Base-by-base conservation (phyloP, 1,139 yeast genomes). In the Spathaspora sp. region DNA sequence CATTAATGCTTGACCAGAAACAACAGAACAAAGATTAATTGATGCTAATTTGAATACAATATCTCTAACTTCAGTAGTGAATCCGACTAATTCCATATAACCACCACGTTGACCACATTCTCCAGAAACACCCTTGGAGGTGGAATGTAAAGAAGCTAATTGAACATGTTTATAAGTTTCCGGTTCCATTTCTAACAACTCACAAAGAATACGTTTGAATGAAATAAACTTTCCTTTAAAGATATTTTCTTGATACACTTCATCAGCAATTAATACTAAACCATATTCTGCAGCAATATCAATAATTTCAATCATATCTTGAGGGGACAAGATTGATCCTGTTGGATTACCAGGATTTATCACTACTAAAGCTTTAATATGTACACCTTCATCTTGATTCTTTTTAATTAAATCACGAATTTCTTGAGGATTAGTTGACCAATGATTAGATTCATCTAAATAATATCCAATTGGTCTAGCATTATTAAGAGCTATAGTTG, bases 101-200 rank as follows among this genome's bases (percentile, higher is more conserved):
- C 99, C 99, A 59, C 98, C 99, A 68, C 99, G 84, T 72, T 93
- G 99, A 48, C 99, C 99, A 76, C 99, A 93, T 70, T 93, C 99
- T 49, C 99, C 99, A 56, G 90, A 81, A 59, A 90, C 89, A 63
- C 99, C 99, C 70, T 93, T 93, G 16, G 98, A 91, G 36, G 96
- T 90, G 13, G 98, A 90, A 65, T 93, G 98, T 55, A 93, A 74
- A 1, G 98, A 91, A 2, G 95, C 98, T 51, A 95, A 77, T 61
- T 90, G 96, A 39, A 93, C 95, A 50, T 82, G 74, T 47, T 78
- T 77, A 64, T 82, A 91, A 46, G 67, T 61, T 17, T 79, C 77
- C 11, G 81, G 80, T 51, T 78, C 65, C 34, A 74, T 63, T 44
- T 68, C 68, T 51, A 84, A 83, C 56, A 90, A 68, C 50, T 82